Conservation (phyloP, 768 basidiomycete species). For the Royoungia palumana region DNA sequence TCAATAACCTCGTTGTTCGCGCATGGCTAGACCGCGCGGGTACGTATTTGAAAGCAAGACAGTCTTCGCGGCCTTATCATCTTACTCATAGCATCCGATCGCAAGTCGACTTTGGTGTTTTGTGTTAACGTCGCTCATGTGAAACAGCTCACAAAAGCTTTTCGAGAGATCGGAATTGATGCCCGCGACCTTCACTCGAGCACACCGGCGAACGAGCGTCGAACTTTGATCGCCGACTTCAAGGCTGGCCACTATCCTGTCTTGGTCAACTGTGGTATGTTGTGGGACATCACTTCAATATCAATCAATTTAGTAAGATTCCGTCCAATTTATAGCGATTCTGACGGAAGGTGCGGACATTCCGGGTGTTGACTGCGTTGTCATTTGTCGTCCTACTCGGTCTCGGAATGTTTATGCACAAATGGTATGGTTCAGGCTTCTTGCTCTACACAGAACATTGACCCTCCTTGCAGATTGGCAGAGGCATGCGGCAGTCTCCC, state of each 20-base stretch:
- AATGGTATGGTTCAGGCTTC: slow-evolving; percentile 55
- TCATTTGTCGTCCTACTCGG: slow-evolving; percentile 84
- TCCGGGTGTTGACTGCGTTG: slow-evolving; percentile 88
- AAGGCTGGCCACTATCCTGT: slow-evolving; percentile 75
- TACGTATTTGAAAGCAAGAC: slow-evolving; percentile 33
- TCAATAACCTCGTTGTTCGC: slow-evolving; percentile 76
- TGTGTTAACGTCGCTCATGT: slow-evolving; percentile 86
- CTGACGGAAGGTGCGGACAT: slow-evolving; percentile 95
- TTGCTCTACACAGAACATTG: background rate
- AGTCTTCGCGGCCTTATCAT: slow-evolving; percentile 3
- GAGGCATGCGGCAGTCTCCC: slow-evolving; percentile 86
- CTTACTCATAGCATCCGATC: slow-evolving; percentile 37
- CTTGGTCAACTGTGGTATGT: slow-evolving; percentile 81
- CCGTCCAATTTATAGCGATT: slow-evolving; percentile 47
- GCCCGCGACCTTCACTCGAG: slow-evolving; percentile 75
- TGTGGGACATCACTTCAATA: slow-evolving; percentile 7
- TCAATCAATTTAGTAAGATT: background rate
- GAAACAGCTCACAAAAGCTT: slow-evolving; percentile 63
- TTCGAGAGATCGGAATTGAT: slow-evolving; percentile 74
- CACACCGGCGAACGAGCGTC: slow-evolving; percentile 64
- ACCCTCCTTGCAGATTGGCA: slow-evolving; percentile 66
- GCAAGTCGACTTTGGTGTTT: slow-evolving; percentile 91
- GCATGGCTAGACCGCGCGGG: slow-evolving; percentile 86
- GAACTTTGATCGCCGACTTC: slow-evolving; percentile 62
- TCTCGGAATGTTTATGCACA: slow-evolving; percentile 89